Evolutionary conservation across 306 rosid genomes (phyloP).

Genomic region (Quercus berberidifolia): DNA sequence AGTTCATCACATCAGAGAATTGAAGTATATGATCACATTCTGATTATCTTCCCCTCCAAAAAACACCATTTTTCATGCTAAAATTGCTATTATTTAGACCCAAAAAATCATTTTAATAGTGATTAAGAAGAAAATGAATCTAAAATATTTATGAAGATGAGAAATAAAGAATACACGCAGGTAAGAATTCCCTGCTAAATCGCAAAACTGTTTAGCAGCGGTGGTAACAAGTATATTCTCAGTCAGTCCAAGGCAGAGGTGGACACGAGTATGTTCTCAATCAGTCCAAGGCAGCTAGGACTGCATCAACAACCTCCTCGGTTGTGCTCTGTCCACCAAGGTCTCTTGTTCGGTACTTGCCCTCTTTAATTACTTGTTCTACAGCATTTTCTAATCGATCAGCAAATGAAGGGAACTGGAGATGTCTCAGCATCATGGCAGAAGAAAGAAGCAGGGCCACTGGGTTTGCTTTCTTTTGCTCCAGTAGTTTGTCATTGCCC

Average conservation of each 20-base stretch:
- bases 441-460: constrained; percentile 91
- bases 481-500: constrained; percentile 54
- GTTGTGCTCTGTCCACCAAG: constrained; percentile 85
- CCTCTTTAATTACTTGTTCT: constrained; percentile 63
- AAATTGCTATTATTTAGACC: background rate
- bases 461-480: constrained; percentile 79
- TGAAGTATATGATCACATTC: background rate
- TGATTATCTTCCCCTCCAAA: background rate
- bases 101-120: background rate
- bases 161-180: background rate
- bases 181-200: constrained; percentile 8
- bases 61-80: background rate
- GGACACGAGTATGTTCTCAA: background rate
- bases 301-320: constrained; percentile 84
- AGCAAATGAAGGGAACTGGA: constrained; percentile 88
- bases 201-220: background rate
- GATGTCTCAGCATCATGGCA: constrained; percentile 97
- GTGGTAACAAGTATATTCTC: background rate
- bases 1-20: background rate
- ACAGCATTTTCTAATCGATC: constrained; percentile 87
- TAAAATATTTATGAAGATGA: background rate
- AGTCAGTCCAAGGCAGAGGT: constrained; percentile 47
- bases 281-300: constrained; percentile 63
- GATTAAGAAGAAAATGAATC: background rate
- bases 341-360: constrained; percentile 70